These are phyloP conservation scores for Coemansia sp. DNA, from an alignment of 371 early-diverging fungal species.

Conservation along the genomic window DNA sequence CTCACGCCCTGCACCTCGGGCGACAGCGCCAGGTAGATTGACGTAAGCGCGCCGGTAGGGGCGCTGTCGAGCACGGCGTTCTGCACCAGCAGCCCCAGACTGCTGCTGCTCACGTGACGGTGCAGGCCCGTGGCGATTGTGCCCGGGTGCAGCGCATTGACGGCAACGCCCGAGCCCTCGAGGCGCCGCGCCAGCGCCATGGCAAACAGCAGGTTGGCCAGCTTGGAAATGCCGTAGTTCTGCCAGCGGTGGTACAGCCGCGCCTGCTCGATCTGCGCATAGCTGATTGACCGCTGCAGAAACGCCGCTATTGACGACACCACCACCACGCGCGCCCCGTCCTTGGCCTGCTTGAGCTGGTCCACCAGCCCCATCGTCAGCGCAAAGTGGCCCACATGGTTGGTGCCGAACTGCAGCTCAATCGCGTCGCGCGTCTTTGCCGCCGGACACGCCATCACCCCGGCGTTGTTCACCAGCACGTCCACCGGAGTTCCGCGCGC, in stretches of 20 bases:
- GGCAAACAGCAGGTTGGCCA: slow-evolving; percentile 68
- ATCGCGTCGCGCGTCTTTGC: slow-evolving; percentile 64
- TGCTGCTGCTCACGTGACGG: slow-evolving; percentile 27
- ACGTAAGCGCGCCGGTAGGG: slow-evolving; percentile 61
- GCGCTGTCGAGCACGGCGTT: slow-evolving; percentile 42
- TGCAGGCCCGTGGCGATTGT: slow-evolving; percentile 54
- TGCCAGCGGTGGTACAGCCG: slow-evolving; percentile 46
- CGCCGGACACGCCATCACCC: slow-evolving; percentile 69
- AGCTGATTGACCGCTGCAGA: slow-evolving; percentile 53
- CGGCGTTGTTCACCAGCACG: slow-evolving; percentile 67
- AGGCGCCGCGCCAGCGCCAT: slow-evolving; percentile 55
- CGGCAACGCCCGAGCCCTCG: slow-evolving; percentile 54
- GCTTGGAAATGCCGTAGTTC: slow-evolving; percentile 62
- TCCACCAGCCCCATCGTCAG: slow-evolving; percentile 68
- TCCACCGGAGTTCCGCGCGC: slow-evolving; percentile 55
- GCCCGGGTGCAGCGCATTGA: slow-evolving; percentile 73
- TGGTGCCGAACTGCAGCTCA: slow-evolving; percentile 73
- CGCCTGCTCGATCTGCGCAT: slow-evolving; percentile 45
- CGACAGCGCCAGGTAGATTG: slow-evolving; percentile 64
- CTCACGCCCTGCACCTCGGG: slow-evolving; percentile 60
- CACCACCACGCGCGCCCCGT: slow-evolving; percentile 56
- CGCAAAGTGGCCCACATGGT: slow-evolving; percentile 78
- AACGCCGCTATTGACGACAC: slow-evolving; percentile 53
- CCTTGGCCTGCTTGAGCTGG: slow-evolving; percentile 51
- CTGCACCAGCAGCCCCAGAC: slow-evolving; percentile 4